Evolutionary conservation across 441 rosid species (phyloP), one percentile per base, ranked within the genome.

Genomic region (Adansonia madagascariensis): DNA sequence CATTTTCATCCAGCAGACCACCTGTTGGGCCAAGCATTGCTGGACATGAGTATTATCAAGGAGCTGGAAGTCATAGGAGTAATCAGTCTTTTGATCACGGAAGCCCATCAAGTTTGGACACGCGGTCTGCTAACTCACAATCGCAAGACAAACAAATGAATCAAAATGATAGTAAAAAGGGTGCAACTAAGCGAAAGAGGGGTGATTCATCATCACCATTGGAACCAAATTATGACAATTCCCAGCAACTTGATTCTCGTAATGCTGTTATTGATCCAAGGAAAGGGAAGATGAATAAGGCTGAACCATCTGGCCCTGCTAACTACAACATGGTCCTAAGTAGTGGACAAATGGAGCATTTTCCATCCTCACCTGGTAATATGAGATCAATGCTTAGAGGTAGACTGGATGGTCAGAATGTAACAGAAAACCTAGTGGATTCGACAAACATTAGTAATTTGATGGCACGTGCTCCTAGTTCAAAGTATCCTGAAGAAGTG

Each of bases 81-180:
- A 85, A 87, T 77, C 95, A 89, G 84, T 86, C 97, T 63, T 90
- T 88, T 77, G 98, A 97, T 83, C 97, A 90, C 64, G 99, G 91
- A 86, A 94, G 99, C 84, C 96, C 98, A 61, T 91, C 99, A 70
- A 94, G 92, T 91, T 85, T 93, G 86, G 99, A 93, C 79, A 88
- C 98, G 47, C 88, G 90, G 80, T 91, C 98, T 77, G 93, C 94
- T 77, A 89, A 87, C 77, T 89, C 96, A 12, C 98, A 92, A 80
- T 86, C 98, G 31, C 99, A 92, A 80, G 98, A 96, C 80, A 86
- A 80, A 74, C 86, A 64, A 77, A 76, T 64, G 81, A 85, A 80
- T 84, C 88, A 89, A 79, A 90, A 84, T 72, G 94, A 91, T 77
- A 84, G 77, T 73, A 94, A 83, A 81, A 90, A 88, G 80, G 81